Conservation (phyloP, 257 asterid species). For the Solanum sejunctum region DNA sequence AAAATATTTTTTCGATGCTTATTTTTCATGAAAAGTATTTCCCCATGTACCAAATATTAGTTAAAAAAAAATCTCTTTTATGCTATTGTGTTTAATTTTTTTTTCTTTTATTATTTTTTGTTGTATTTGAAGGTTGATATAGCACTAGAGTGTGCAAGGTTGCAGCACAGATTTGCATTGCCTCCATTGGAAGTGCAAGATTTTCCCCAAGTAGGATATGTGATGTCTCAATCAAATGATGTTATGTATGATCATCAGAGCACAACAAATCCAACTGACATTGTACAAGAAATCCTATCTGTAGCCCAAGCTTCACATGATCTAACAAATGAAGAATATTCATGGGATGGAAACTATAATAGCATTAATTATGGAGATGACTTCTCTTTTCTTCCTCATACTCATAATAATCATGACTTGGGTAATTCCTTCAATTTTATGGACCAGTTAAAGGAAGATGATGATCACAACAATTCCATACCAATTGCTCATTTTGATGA, state of each 20-base stretch:
- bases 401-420: conserved; percentile 16
- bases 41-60: no score
- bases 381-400: conserved; percentile 42
- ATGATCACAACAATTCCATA: conserved; percentile 23
- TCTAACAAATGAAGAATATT: conserved; percentile 39
- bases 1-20: no score
- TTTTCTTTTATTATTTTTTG: neutral
- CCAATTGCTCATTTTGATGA: conserved; percentile 39
- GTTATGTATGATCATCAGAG: conserved; percentile 7
- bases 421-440: conserved; percentile 12
- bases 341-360: conserved; percentile 25
- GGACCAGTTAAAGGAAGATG: conserved; percentile 26
- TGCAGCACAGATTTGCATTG: conserved; percentile 59
- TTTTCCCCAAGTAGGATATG: conserved; percentile 26
- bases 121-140: conserved; percentile 48
- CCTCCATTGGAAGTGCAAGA: conserved; percentile 77
- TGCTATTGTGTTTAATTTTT: neutral
- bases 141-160: conserved; percentile 82
- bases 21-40: no score
- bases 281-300: conserved; percentile 66
- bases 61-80: neutral
- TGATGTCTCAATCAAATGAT: conserved; percentile 9
- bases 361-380: conserved; percentile 8
- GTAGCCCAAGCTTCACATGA: conserved; percentile 80
- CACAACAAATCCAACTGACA: conserved; percentile 31